These are phyloP conservation scores for Suillus brevipes DNA, from an alignment of 768 basidiomycete species.

Conservation along the genomic window DNA sequence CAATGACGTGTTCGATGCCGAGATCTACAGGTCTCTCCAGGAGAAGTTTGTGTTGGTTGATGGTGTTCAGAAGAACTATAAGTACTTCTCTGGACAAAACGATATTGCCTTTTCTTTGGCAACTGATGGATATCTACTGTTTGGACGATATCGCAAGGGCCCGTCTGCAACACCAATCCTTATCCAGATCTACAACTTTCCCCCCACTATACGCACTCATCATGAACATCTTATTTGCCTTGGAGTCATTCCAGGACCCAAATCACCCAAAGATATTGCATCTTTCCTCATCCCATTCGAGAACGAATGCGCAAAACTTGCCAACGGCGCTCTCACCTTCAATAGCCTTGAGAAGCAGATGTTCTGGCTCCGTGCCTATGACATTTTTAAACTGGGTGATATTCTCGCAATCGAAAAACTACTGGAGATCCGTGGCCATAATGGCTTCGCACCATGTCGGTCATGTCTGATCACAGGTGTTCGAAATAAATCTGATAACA, in stretches of 20 bases:
- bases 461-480: conserved; percentile 22
- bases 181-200: not conserved
- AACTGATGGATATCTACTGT: conserved; percentile 44
- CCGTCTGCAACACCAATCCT: not conserved
- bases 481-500: conserved; percentile 11
- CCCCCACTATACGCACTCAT: not conserved
- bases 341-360: conserved; percentile 7
- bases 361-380: conserved; percentile 18
- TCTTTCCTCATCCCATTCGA: conserved; percentile 33
- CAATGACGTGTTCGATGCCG: conserved; percentile 34
- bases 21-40: conserved; percentile 31
- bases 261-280: conserved; percentile 33
- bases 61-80: conserved; percentile 22
- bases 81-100: conserved; percentile 36
- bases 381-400: conserved; percentile 33
- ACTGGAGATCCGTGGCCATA: conserved; percentile 38
- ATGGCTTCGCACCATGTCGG: conserved; percentile 34
- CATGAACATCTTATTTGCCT: conserved; percentile 30
- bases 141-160: conserved; percentile 24
- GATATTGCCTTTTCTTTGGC: conserved; percentile 47
- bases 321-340: conserved; percentile 14
- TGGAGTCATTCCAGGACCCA: conserved; percentile 33
- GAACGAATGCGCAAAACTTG: conserved; percentile 16
- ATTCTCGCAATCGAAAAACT: conserved; percentile 34
- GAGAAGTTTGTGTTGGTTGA: conserved; percentile 27